Evolutionary conservation across 768 basidiomycete genomes (phyloP), one percentile per base, ranked within the genome.

Genomic region (Hygrophoropsis aurantiaca): DNA sequence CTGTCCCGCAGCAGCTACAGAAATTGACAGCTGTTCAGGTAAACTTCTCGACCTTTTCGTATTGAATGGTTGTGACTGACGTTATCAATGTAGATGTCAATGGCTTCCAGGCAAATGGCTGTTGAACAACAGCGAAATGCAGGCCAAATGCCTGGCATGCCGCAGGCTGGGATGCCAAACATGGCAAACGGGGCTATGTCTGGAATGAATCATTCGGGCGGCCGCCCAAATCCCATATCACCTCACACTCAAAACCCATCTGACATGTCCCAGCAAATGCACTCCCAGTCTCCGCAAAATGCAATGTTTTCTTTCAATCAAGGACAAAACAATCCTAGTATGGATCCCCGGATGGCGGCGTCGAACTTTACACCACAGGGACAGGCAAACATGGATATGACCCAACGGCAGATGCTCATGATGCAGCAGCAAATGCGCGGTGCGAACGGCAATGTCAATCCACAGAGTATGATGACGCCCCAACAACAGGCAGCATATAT

Each of bases 1-100:
- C 83, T 9, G 34, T 72, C 2, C 76, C 70, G 48, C 66, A 74
- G 55, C 84, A 88, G 65, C 57, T 87, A 52, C 84, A 84, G 62
- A 80, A 73, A 58, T 68, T 87, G 63, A 61, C 77, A 27, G 49
- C 64, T 45, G 58, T 78, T 11, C 80, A 81, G 72, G 83, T 83
- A 53, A 41, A 70, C 64, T 6, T 43, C 47, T 49, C 27, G 27
- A 30, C 27, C 27, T 13, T 30, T 30, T 13, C 6, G 7, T 13
- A 7, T 6, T 30, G 27, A 13, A 13, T 13, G 6, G 13, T 30
- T 13, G 27, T 30, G 13, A 30, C 13, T 30, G 6, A 30, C 6
- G 7, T 30, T 6, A 30, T 30, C 27, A 30, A 30, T 23, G 11
- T 26, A 63, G 59, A 43, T 11, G 26, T 48, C 20, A 35, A 9